phyloP scores from a whole-genome alignment of 1,139 yeast genomes.

The Kurtzmaniella quercitrusa region DNA sequence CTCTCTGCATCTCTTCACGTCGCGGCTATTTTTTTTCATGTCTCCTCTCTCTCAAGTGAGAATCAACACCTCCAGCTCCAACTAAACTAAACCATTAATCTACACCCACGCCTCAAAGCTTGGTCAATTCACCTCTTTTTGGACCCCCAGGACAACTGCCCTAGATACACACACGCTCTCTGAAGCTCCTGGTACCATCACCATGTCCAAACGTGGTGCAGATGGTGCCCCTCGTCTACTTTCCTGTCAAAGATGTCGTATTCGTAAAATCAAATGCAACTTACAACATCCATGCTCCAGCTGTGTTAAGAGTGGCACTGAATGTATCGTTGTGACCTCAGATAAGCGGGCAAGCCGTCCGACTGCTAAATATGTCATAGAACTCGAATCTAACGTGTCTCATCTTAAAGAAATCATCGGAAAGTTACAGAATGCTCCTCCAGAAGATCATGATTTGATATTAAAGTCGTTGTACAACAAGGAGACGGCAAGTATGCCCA shows the following conservation, averaged over 20 bases:
- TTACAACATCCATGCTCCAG: conserved; percentile 46
- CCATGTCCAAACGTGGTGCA: conserved; percentile 1
- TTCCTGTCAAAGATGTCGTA: conserved; percentile 48
- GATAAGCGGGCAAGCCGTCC: conserved; percentile 55
- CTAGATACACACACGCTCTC: background rate
- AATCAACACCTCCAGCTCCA: background rate
- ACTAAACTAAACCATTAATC: background rate
- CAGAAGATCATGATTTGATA: conserved; percentile 2
- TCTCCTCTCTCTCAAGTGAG: background rate
- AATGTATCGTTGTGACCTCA: conserved; percentile 45
- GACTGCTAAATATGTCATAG: conserved; percentile 44
- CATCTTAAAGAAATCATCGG: conserved; percentile 3
- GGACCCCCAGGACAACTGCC: background rate
- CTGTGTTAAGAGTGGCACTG: conserved; percentile 41
- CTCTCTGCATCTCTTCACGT: no score
- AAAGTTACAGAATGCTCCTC: conserved; percentile 1
- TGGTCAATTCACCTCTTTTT: background rate
- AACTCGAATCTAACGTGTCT: conserved; percentile 19
- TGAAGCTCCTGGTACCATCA: background rate
- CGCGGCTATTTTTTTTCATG: no score
- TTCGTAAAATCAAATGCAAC: conserved; percentile 53
- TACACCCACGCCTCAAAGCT: background rate
- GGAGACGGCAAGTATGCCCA: background rate
- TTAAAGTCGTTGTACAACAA: background rate
- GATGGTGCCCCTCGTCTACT: conserved; percentile 1